Evolutionary conservation across 2,329 filamentous ascomycete genomes (phyloP).

Genomic region (Elsinoe perseae): DNA sequence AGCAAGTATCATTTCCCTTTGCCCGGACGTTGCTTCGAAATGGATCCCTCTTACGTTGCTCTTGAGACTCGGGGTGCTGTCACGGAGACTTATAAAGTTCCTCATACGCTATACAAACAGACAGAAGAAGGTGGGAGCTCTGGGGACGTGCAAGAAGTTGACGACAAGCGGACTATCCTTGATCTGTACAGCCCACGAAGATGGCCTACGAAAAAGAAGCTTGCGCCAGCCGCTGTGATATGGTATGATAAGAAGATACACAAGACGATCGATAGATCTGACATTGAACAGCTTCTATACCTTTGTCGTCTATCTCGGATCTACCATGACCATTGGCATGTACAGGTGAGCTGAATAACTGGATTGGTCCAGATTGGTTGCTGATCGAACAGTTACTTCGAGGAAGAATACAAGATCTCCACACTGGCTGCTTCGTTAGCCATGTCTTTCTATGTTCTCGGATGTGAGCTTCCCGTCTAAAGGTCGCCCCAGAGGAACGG

Average conservation of each 20-base stretch:
- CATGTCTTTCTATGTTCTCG: not conserved
- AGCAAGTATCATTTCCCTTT: not conserved
- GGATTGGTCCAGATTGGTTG: not conserved
- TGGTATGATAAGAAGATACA: not conserved
- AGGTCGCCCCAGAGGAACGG: constrained; percentile 22
- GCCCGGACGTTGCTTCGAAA: too few relatives aligned
- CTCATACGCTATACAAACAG: not conserved
- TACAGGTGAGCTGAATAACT: not conserved
- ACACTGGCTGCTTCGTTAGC: not conserved
- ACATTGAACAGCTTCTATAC: not conserved
- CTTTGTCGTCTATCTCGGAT: not conserved
- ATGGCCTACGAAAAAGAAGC: not conserved
- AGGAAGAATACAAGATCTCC: not conserved
- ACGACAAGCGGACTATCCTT: not conserved
- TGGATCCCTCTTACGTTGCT: not conserved
- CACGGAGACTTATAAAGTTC: not conserved
- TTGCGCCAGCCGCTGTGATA: not conserved
- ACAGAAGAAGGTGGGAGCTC: not conserved
- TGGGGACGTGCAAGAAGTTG: not conserved
- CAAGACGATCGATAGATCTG: not conserved
- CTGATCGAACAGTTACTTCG: not conserved
- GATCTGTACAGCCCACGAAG: not conserved
- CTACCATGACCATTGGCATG: not conserved
- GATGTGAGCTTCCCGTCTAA: not conserved
- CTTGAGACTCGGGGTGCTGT: not conserved